Percentiles rank a stretch among this genome's conserved stretches.
phyloP scores from a whole-genome alignment of 1,284 basidiomycete species.

The Rhodotorula sp. region DNA sequence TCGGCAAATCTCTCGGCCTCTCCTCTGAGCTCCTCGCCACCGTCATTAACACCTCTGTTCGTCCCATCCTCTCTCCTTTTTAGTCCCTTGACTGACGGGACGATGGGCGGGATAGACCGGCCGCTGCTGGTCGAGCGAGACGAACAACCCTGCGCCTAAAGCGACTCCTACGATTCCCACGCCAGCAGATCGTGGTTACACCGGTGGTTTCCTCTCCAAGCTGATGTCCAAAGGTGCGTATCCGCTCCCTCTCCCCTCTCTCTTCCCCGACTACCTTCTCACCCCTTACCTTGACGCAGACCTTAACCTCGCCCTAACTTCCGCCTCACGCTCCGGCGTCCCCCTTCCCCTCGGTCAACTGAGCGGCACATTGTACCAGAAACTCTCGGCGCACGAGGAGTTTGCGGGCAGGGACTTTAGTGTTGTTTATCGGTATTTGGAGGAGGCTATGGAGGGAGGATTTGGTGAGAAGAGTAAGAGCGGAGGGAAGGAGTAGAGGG shows the following conservation, averaged over 20 bases:
- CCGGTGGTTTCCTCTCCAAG: conserved; percentile 70
- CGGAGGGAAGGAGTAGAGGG: background rate
- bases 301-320: conserved; percentile 65
- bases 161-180: conserved; percentile 55
- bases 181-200: conserved; percentile 77
- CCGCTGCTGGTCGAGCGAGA: conserved; percentile 73
- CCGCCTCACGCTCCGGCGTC: conserved; percentile 65
- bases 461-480: background rate
- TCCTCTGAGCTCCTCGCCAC: conserved; percentile 69
- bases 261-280: background rate
- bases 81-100: no score
- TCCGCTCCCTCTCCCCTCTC: background rate
- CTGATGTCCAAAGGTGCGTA: conserved; percentile 70
- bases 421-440: conserved; percentile 66
- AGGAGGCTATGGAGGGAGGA: conserved; percentile 14
- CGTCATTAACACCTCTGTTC: conserved; percentile 80
- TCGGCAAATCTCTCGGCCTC: conserved; percentile 72
- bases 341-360: conserved; percentile 64
- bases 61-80: conserved; percentile 48
- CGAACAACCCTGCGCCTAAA: conserved; percentile 81
- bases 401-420: conserved; percentile 72
- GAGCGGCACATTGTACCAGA: conserved; percentile 55
- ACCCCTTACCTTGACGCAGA: conserved; percentile 53
- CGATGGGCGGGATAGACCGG: conserved; percentile 40
- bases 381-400: conserved; percentile 57